Conservation (phyloP, 345 rosid species). For the Syzygium aqueum region DNA sequence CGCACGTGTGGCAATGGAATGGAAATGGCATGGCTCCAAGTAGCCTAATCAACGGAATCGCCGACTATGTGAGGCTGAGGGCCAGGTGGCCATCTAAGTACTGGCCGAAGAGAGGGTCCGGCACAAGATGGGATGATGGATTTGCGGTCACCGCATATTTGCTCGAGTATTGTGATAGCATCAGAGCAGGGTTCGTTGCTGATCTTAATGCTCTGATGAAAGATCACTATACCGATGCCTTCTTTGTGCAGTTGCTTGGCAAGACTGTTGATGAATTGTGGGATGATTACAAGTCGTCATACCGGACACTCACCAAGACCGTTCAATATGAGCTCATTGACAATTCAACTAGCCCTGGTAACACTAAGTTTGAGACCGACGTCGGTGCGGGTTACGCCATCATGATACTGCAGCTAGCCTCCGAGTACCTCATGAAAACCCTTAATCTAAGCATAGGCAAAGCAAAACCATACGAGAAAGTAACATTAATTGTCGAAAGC, state of each 20-base stretch:
- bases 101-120: neutral
- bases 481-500: neutral
- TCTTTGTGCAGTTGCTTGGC: neutral
- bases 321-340: neutral
- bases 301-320: neutral
- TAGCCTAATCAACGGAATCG: neutral
- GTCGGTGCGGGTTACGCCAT: neutral
- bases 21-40: neutral
- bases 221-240: neutral
- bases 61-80: neutral
- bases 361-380: neutral
- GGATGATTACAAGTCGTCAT: neutral
- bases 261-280: neutral
- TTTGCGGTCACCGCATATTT: neutral
- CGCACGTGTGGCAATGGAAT: neutral
- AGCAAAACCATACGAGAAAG: neutral
- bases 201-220: neutral
- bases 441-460: neutral
- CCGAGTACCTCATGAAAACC: neutral
- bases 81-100: neutral
- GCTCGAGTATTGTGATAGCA: neutral
- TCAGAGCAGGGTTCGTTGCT: neutral
- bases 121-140: neutral
- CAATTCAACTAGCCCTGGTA: neutral
- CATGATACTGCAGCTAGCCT: neutral